phyloP scores from a whole-genome alignment of 2,329 filamentous ascomycete species.

The Xylaria sp. region DNA sequence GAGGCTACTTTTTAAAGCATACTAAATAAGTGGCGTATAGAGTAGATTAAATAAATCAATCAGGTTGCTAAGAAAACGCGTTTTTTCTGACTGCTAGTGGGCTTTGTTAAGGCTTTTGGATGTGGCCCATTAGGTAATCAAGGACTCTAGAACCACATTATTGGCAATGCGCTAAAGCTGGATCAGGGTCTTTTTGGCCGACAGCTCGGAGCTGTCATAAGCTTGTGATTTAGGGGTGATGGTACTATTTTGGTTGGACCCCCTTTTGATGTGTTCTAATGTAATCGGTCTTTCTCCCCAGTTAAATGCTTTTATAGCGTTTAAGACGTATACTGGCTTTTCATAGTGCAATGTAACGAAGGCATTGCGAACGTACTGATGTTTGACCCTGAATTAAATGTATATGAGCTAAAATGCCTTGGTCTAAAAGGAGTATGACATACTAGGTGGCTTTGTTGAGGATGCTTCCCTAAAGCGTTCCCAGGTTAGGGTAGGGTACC shows the following conservation, averaged over 20 bases:
- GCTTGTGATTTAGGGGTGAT: too few species aligned
- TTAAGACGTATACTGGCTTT: not conserved
- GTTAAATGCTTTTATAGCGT: not conserved
- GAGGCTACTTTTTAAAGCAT: too few species aligned
- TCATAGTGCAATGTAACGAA: not conserved
- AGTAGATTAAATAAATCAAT: too few species aligned
- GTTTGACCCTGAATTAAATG: not conserved
- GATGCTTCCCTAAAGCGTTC: not conserved
- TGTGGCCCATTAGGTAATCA: too few species aligned
- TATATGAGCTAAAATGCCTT: not conserved
- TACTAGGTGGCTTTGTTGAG: not conserved
- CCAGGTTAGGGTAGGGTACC: not conserved
- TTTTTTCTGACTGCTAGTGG: too few species aligned
- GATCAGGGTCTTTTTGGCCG: too few species aligned
- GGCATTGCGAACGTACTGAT: not conserved
- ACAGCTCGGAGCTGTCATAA: too few species aligned
- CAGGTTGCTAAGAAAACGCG: too few species aligned
- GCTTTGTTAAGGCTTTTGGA: too few species aligned
- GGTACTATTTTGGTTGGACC: not conserved
- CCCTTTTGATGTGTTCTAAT: not conserved
- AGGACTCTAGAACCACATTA: not conserved
- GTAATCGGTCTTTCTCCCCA: not conserved
- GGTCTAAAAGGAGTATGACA: too few species aligned
- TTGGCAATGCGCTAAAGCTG: not conserved
- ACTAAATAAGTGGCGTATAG: too few species aligned